Evolutionary conservation across 305 asterid species (phyloP).

Genomic region (Fraxinus sp.): DNA sequence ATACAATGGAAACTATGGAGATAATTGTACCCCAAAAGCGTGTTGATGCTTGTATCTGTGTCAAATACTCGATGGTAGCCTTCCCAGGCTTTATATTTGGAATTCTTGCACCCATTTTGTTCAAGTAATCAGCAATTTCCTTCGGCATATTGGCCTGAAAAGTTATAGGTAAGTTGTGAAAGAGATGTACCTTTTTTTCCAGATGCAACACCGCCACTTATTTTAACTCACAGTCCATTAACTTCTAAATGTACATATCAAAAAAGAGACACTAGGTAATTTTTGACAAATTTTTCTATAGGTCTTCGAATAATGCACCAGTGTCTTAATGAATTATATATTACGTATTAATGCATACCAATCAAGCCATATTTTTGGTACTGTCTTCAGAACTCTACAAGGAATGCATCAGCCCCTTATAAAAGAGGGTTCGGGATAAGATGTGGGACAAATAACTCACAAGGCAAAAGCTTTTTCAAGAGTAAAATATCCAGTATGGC

Average conservation of each 20-base stretch:
- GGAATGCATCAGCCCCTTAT: neutral
- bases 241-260: neutral
- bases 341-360: neutral
- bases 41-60: slow-evolving; percentile 90
- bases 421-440: neutral
- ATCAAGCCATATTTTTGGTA: neutral
- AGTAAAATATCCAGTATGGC: neutral
- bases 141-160: slow-evolving; percentile 92
- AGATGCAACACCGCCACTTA: neutral
- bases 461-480: neutral
- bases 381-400: neutral
- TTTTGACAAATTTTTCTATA: neutral
- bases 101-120: slow-evolving; percentile 94
- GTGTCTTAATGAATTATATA: neutral
- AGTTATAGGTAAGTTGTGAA: neutral
- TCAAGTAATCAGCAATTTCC: slow-evolving; percentile 92
- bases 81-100: slow-evolving; percentile 92
- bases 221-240: neutral
- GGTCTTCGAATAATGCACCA: neutral
- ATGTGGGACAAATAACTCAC: neutral
- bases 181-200: neutral
- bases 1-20: neutral
- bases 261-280: neutral
- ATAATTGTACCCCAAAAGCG: slow-evolving; percentile 86
- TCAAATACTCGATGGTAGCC: slow-evolving; percentile 86